Percentiles rank a stretch among this genome's conserved stretches.
Evolutionary conservation across 495 filamentous ascomycete genomes (phyloP).

Genomic region (Delitschia confertaspora): DNA sequence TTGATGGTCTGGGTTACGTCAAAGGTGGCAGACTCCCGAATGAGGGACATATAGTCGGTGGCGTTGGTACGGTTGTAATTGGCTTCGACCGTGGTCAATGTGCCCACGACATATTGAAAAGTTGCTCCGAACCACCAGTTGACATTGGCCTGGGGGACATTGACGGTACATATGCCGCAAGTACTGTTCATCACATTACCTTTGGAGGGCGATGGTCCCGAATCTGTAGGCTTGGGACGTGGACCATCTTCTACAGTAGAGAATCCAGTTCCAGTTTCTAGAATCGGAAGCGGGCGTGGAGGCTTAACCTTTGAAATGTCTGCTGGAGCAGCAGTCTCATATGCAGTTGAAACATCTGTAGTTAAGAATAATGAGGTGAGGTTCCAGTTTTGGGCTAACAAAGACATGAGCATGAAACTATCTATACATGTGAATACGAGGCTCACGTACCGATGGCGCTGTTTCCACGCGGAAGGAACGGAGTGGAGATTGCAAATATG

Average conservation of each 20-base stretch:
- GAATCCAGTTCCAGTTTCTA: slow-evolving; percentile 1
- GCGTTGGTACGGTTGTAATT: slow-evolving; percentile 3
- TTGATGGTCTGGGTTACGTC: slow-evolving; percentile 25
- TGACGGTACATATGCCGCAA: slow-evolving; percentile 16
- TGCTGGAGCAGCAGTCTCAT: background rate
- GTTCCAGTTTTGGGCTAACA: slow-evolving; percentile 8
- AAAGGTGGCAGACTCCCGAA: slow-evolving; percentile 22
- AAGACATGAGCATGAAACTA: background rate
- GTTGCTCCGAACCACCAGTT: slow-evolving; percentile 24
- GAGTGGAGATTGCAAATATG: background rate
- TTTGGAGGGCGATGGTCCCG: slow-evolving; percentile 1
- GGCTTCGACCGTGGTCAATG: slow-evolving; percentile 1
- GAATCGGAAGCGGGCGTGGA: background rate
- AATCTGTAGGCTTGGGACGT: slow-evolving; percentile 2
- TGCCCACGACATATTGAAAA: slow-evolving; percentile 3
- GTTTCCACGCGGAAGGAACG: slow-evolving; percentile 8
- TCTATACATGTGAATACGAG: slow-evolving; percentile 9
- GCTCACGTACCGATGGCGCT: slow-evolving; percentile 5
- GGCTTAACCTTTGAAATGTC: background rate
- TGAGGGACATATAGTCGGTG: background rate
- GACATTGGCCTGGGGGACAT: slow-evolving; percentile 15
- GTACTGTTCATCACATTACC: slow-evolving; percentile 2
- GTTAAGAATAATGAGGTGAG: slow-evolving; percentile 12
- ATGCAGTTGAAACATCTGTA: background rate
- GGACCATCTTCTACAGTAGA: background rate